Base-by-base conservation (phyloP, 805 yeast genomes). In the Yamadazyma akitaensis region DNA sequence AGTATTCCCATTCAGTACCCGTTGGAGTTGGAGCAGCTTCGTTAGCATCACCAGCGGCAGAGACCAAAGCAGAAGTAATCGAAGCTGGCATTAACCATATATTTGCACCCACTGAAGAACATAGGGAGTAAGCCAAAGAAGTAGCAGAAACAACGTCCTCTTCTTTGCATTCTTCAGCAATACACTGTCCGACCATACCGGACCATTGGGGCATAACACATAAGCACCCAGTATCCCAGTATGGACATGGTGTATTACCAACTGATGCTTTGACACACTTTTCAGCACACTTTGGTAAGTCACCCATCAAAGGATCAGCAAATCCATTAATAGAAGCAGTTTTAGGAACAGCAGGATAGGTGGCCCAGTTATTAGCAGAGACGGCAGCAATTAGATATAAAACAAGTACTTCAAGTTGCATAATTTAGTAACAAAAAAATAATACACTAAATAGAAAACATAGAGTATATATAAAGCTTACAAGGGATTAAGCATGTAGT, bases 201-300 rank as follows among this genome's bases (percentile, higher is more conserved):
- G 69, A 63, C 73, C 74, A 73, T 50, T 66, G 71, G 13, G 76
- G 72, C 75, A 74, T 72, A 26, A 73, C 74, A 50, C 79, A 74
- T 41, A 74, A 63, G 50, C 79, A 74, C 8, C 79, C 79, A 25
- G 78, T 71, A 53, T 74, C 79, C 78, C 78, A 74, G 57, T 74
- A 72, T 39, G 80, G 80, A 52, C 80, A 75, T 18, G 79, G 79
- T 5, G 80, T 75, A 43, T 67, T 72, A 31, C 62, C 59, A 11
- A 70, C 64, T 24, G 62, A 55, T 28, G 60, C 57, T 41, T 67
- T 57, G 14, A 69, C 76, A 59, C 80, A 75, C 3, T 59, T 51
- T 44, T 59, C 49, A 33, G 79, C 80, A 59, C 79, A 75, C 1
- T 54, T 40, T 25, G 80, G 79, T 25, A 74, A 57, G 6, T 52